Conservation (phyloP, 306 rosid genomes). For the Malus sieversii region DNA sequence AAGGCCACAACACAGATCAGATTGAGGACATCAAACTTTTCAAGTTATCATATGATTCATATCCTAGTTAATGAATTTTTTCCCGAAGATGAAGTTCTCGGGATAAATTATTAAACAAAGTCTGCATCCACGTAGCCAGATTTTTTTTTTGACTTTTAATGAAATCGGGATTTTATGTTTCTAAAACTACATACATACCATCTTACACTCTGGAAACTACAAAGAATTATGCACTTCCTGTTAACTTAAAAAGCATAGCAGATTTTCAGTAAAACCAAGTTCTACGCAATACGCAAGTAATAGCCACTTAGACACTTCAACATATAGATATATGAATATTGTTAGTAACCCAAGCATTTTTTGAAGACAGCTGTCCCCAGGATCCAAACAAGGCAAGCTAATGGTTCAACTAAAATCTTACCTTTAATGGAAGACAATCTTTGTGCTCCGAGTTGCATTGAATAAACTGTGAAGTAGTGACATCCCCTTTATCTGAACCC, state of each 20-base stretch:
- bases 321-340: neutral
- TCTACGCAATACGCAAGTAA: neutral
- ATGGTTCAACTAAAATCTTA: conserved; percentile 13
- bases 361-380: neutral
- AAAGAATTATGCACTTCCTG: neutral
- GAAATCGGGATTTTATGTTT: neutral
- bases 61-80: neutral
- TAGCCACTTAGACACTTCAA: neutral
- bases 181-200: neutral
- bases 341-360: neutral
- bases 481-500: conserved; percentile 24
- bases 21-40: neutral
- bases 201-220: neutral
- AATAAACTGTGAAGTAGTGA: conserved; percentile 20
- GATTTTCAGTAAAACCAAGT: neutral
- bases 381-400: neutral
- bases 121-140: neutral
- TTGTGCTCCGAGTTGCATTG: conserved; percentile 26
- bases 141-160: neutral
- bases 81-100: neutral
- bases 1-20: neutral
- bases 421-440: conserved; percentile 34
- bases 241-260: neutral
- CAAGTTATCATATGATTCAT: neutral
- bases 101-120: neutral